Base-by-base conservation (phyloP, 129 eudicot species). In the Lactuca saligna region DNA sequence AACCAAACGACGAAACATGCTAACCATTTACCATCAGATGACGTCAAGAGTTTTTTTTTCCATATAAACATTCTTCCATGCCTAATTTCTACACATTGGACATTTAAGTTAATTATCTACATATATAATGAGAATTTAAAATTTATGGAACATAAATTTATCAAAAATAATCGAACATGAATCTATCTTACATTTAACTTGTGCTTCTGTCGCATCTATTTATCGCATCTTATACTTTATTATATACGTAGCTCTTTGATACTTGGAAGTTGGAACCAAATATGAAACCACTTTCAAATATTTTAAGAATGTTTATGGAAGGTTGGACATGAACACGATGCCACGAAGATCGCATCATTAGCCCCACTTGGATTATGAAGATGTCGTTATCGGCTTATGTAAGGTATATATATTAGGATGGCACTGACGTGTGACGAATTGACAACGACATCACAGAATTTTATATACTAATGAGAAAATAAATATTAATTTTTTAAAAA, bases 271-370 rank as follows among this genome's bases (percentile, higher is more conserved):
- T 15, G 14, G 48, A 48, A 17, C 57, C 55, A 59, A 59, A 70
- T n/a, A 8, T 5, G 17, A 55, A 66, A 55, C 34, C 25, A 65
- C 17, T 50, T 75, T 57, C 57, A 68, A 67, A 68, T 53, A 49
- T 29, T 13, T 32, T 42, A 70, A 77, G 72, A 78, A 56, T 71
- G 72, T 71, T 78, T 71, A 48, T 65, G 68, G 56, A 38, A 51
- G 62, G 35, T 48, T 65, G 77, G 73, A 38, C 78, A 78, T 72
- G 61, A 69, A 64, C 54, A 37, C 63, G 71, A 70, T 70, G 63
- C 71, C 75, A 75, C 70, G n/a, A 71, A 62, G 79, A 77, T 76
- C 82, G 82, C 85, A 81, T 81, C 75, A 72, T 65, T 62, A 54
- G 58, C 68, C 60, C 84, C 75, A 76, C 78, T 78, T 68, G 69